Conservation (phyloP, 2,329 filamentous ascomycete genomes). For the Cladosporium colombiae region DNA sequence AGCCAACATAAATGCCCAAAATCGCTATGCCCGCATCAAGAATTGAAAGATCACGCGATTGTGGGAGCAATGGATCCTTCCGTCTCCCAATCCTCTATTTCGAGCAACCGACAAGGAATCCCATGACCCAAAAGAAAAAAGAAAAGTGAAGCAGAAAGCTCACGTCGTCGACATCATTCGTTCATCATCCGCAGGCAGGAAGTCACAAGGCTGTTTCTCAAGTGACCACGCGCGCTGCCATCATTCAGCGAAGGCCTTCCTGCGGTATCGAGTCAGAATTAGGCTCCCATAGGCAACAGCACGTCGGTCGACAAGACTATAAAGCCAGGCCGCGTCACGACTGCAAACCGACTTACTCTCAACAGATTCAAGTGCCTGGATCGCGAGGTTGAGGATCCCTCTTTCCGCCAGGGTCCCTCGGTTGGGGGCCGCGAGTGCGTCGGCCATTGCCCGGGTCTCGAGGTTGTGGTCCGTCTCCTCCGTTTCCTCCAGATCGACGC, state of each 20-base stretch:
- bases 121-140: background rate
- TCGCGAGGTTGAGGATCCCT: conserved; percentile 25
- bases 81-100: background rate
- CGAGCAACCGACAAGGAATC: background rate
- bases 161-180: background rate
- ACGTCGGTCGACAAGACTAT: background rate
- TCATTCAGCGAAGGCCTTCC: background rate
- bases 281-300: conserved; percentile 8
- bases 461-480: conserved; percentile 1
- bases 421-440: conserved; percentile 18
- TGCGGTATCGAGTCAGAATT: conserved; percentile 8
- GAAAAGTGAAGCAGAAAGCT: background rate
- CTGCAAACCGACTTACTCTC: background rate
- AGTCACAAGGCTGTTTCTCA: conserved; percentile 2
- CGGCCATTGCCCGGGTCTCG: conserved; percentile 15
- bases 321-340: conserved; percentile 5
- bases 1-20: background rate
- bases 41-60: background rate
- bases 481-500: too few species aligned
- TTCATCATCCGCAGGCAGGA: too few species aligned
- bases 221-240: background rate
- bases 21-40: background rate
- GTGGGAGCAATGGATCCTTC: background rate
- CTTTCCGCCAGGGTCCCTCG: conserved; percentile 22
- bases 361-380: conserved; percentile 12